Evolutionary conservation across 2,329 filamentous ascomycete genomes (phyloP).

Genomic region (Pseudopyricularia cyperi): DNA sequence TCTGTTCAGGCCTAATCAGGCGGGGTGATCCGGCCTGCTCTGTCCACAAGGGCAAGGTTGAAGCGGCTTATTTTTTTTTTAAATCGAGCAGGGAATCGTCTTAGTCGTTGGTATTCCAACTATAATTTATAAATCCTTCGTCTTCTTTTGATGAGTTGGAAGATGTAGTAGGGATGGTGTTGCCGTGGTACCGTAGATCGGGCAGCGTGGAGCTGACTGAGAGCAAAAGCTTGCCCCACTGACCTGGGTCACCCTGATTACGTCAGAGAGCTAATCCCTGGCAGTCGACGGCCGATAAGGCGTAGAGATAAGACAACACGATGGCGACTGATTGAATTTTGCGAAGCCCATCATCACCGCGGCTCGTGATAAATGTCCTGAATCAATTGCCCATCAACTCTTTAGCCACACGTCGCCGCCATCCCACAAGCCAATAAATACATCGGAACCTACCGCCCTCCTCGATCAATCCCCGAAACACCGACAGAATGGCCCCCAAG

Average conservation of each 20-base stretch:
- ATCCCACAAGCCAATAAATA: constrained; percentile 2
- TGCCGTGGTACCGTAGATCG: no score
- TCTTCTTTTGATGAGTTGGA: no score
- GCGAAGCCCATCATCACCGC: background rate
- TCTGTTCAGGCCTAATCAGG: background rate
- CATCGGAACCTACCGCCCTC: constrained; percentile 10
- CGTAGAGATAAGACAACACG: background rate
- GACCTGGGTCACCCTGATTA: no score
- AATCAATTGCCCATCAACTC: background rate
- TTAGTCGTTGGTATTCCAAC: no score
- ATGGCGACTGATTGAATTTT: background rate
- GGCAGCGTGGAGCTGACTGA: no score
- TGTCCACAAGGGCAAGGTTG: background rate
- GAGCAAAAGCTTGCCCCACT: no score
- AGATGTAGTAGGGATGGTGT: no score
- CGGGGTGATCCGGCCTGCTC: background rate
- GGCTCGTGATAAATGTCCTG: constrained; percentile 1
- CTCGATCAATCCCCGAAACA: constrained; percentile 2
- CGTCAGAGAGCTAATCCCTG: background rate
- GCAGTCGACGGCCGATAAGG: background rate
- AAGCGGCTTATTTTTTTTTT: no score
- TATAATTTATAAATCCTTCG: no score
- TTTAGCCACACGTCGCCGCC: background rate
- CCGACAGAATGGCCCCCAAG: constrained; percentile 48
- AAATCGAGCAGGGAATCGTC: no score